phyloP scores from a whole-genome alignment of 1,139 yeast genomes.

The Meyerozyma guilliermondii region DNA sequence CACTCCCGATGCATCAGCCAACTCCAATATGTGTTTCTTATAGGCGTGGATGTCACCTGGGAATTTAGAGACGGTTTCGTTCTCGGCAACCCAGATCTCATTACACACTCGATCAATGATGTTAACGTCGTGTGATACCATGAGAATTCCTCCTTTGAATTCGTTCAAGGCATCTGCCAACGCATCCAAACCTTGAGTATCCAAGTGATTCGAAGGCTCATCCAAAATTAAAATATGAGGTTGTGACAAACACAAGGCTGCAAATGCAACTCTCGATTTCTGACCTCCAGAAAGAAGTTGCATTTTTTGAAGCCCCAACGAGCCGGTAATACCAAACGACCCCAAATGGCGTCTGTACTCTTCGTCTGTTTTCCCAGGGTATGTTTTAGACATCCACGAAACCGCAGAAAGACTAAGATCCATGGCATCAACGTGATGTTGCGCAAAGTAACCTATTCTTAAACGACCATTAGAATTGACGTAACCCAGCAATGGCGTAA shows the following conservation, averaged over 20 bases:
- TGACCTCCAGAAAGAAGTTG: constrained; percentile 93
- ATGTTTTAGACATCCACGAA: constrained; percentile 85
- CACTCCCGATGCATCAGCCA: constrained; percentile 83
- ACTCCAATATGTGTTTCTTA: constrained; percentile 76
- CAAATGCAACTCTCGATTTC: constrained; percentile 96
- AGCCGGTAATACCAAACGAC: constrained; percentile 94
- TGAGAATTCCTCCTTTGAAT: constrained; percentile 91
- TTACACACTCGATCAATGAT: constrained; percentile 85
- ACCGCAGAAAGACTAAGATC: constrained; percentile 85
- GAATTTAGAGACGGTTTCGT: constrained; percentile 73
- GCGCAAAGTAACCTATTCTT: constrained; percentile 97
- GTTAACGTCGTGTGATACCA: constrained; percentile 97
- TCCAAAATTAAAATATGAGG: constrained; percentile 94
- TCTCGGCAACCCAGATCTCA: constrained; percentile 93
- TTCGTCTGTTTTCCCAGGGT: constrained; percentile 93
- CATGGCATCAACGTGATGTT: constrained; percentile 98
- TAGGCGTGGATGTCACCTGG: constrained; percentile 83
- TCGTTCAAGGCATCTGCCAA: constrained; percentile 80
- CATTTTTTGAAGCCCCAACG: constrained; percentile 90
- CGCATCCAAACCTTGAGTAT: constrained; percentile 97
- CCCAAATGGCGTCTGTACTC: constrained; percentile 97
- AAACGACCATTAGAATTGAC: constrained; percentile 79
- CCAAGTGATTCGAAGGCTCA: constrained; percentile 98
- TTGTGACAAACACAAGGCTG: constrained; percentile 81
- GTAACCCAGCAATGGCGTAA: constrained; percentile 68